Evolutionary conservation across 192 early-diverging fungal genomes (phyloP), one percentile per base, ranked within the genome.

Genomic region (Coemansia sp.): DNA sequence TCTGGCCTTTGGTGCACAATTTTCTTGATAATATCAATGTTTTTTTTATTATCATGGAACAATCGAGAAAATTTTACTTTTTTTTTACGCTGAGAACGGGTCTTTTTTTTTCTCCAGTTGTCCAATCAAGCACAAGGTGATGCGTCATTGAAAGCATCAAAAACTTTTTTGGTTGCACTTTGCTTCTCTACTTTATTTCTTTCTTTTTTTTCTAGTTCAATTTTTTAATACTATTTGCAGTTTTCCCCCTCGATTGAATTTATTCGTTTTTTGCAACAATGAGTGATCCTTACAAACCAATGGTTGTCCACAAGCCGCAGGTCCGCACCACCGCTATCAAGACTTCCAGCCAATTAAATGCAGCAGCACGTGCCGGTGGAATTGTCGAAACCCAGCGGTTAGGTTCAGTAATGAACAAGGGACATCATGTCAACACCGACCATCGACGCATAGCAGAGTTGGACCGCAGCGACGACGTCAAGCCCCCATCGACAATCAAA

Each of bases 391-490:
- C 75, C 0, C 38, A 64, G 54, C 55, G 52, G 37, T 37, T 51
- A 38, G 35, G 43, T 28, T 57, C 61, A 4, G 62, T 74, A 7
- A 85, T 87, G 33, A 92, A 91, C 66, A 85, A 85, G 72, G 75
- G 81, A 45, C 87, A 90, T 68, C 78, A 85, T 33, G 85, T 85
- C 17, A 51, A 73, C 43, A 86, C 86, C 36, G 90, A 94, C 59
- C 89, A 91, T 78, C 89, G 86, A 56, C 88, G 86, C 52, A 90
- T 93, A 68, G 95, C 94, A 36, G 94, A 96, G 74, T 72, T 96
- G 37, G 96, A 95, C 66, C 89, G 92, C 54, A 90, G 93, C 65
- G 90, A 93, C 64, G 95, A 97, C 75, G 90, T 94, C n/a, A 81
- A 87, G 43, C 84, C 87, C 8, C 88, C 90, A 6, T 76, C 86